Percentiles rank a stretch among this genome's conserved stretches.
phyloP scores from a whole-genome alignment of 2,329 filamentous ascomycete genomes.

The Ceratocystiopsis sp. region DNA sequence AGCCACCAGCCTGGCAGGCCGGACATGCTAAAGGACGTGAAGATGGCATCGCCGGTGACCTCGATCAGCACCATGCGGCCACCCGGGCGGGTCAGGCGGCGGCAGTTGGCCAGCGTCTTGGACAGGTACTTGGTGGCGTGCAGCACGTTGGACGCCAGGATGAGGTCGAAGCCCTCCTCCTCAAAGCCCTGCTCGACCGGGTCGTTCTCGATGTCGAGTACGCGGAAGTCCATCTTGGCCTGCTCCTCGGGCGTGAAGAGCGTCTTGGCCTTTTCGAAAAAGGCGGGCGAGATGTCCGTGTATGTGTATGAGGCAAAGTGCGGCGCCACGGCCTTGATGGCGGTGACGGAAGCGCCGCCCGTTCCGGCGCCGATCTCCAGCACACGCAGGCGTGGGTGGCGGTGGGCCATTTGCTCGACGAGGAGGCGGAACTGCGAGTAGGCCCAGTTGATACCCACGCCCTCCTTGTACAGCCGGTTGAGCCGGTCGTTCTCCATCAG shows the following conservation, averaged over 20 bases:
- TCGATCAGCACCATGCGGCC: constrained; percentile 20
- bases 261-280: constrained; percentile 17
- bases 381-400: constrained; percentile 14
- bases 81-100: constrained; percentile 20
- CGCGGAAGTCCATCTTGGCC: constrained; percentile 14
- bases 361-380: constrained; percentile 20
- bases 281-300: constrained; percentile 10
- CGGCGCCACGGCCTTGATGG: constrained; percentile 6
- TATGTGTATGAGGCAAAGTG: constrained; percentile 10
- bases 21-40: constrained; percentile 6
- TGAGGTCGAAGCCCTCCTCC: constrained; percentile 17
- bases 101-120: constrained; percentile 16
- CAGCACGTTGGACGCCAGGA: constrained; percentile 22
- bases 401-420: constrained; percentile 8
- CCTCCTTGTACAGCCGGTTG: constrained; percentile 16
- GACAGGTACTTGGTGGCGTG: constrained; percentile 18
- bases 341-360: constrained; percentile 12
- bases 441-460: constrained; percentile 8
- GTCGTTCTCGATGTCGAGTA: constrained; percentile 18
- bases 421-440: constrained; percentile 12
- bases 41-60: constrained; percentile 4
- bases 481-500: constrained; percentile 19
- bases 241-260: constrained; percentile 11
- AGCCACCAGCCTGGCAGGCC: constrained; percentile 10
- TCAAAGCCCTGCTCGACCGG: constrained; percentile 18